Percentiles rank a stretch among this genome's conserved stretches.
Evolutionary conservation across 805 yeast species (phyloP).

Genomic region (Torulaspora gathmanii): DNA sequence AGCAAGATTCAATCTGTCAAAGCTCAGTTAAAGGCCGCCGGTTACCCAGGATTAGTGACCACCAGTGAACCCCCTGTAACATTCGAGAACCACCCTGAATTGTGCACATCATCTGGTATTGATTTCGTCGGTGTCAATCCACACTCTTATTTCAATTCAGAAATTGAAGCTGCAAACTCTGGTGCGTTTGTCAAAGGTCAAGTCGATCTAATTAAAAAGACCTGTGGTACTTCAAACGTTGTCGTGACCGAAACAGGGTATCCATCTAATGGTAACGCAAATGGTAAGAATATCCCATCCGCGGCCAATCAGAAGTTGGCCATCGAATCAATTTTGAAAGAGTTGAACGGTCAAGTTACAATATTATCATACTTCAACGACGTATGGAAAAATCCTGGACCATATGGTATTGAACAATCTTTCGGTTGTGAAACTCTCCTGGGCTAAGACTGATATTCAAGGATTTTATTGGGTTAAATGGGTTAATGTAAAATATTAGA

Average conservation of each 20-base stretch:
- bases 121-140: constrained; percentile 85
- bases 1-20: constrained; percentile 63
- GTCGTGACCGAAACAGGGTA: constrained; percentile 84
- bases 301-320: constrained; percentile 68
- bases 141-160: constrained; percentile 74
- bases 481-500: not conserved
- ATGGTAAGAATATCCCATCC: constrained; percentile 72
- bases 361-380: constrained; percentile 80
- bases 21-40: constrained; percentile 53
- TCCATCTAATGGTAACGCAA: constrained; percentile 66
- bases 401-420: constrained; percentile 78
- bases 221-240: constrained; percentile 54
- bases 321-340: constrained; percentile 54
- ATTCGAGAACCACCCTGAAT: constrained; percentile 54
- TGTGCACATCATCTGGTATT: constrained; percentile 65
- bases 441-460: constrained; percentile 8
- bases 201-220: constrained; percentile 45
- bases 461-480: not conserved
- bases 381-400: constrained; percentile 82
- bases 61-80: constrained; percentile 89
- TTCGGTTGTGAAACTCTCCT: constrained; percentile 58
- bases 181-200: constrained; percentile 70
- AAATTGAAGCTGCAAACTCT: constrained; percentile 57
- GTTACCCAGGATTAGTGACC: constrained; percentile 70
- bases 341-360: constrained; percentile 56